These are phyloP conservation scores for Lactarius quietus DNA, from an alignment of 768 basidiomycete species.

Conservation along the genomic window DNA sequence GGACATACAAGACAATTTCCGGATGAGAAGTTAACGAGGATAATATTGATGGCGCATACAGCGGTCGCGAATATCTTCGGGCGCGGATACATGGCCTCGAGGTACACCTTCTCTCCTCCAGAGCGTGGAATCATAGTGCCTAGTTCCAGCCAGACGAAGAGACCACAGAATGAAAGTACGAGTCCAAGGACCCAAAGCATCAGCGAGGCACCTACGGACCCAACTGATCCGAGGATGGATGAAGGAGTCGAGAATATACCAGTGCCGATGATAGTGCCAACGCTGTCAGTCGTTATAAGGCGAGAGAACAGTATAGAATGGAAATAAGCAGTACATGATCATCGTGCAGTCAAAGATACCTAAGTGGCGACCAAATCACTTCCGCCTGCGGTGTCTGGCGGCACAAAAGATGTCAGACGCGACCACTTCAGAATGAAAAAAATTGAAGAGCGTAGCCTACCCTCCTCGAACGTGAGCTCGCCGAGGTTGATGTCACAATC, in stretches of 20 bases:
- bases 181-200: conserved; percentile 65
- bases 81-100: conserved; percentile 50
- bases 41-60: conserved; percentile 47
- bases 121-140: conserved; percentile 62
- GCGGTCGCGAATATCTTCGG: conserved; percentile 48
- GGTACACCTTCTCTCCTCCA: conserved; percentile 61
- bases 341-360: conserved; percentile 56
- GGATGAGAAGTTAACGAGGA: conserved; percentile 43
- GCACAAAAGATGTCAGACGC: background rate
- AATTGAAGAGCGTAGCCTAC: conserved; percentile 32
- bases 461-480: conserved; percentile 49
- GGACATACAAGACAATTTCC: conserved; percentile 47
- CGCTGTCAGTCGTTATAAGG: conserved; percentile 28
- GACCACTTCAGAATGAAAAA: background rate
- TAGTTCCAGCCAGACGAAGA: conserved; percentile 62
- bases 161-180: conserved; percentile 51
- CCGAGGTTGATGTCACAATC: conserved; percentile 36
- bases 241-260: conserved; percentile 66
- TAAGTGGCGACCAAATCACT: conserved; percentile 56
- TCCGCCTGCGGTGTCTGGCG: conserved; percentile 48
- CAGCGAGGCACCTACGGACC: conserved; percentile 55
- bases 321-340: conserved; percentile 37
- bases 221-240: conserved; percentile 53
- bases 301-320: background rate
- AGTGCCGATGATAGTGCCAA: conserved; percentile 57